phyloP scores from a whole-genome alignment of 441 rosid genomes.

The Arabidopsis hybrid region DNA sequence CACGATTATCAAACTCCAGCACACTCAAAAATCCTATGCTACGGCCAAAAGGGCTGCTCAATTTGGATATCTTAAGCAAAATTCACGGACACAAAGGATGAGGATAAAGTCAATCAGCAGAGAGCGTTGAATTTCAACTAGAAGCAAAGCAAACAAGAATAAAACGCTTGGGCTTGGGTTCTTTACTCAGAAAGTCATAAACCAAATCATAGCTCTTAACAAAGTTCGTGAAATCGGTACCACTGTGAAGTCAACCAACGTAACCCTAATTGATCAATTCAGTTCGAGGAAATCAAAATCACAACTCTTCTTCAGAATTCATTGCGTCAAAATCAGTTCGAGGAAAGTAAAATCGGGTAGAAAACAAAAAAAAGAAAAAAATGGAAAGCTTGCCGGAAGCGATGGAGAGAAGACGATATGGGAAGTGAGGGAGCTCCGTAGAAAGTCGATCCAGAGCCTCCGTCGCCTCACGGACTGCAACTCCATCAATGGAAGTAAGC shows the following conservation, averaged over 20 bases:
- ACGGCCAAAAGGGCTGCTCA: not conserved
- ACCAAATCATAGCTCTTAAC: not conserved
- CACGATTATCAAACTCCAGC: not conserved
- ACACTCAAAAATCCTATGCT: not conserved
- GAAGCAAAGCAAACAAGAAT: not conserved
- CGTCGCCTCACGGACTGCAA: constrained; percentile 56
- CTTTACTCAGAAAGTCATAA: not conserved
- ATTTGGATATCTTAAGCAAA: not conserved
- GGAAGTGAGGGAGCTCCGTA: constrained; percentile 63
- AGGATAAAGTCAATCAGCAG: not conserved
- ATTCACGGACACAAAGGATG: not conserved
- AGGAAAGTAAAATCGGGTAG: not conserved
- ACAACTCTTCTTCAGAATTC: not conserved
- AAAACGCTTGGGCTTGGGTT: constrained; percentile 5
- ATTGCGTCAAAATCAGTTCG: not conserved
- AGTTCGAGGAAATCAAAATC: constrained; percentile 12
- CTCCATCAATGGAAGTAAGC: constrained; percentile 59
- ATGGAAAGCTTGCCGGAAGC: constrained; percentile 52
- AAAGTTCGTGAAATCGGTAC: constrained; percentile 2
- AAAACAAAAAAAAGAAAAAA: not conserved
- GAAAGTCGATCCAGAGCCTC: constrained; percentile 77
- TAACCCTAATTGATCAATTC: constrained; percentile 30
- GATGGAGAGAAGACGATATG: constrained; percentile 74
- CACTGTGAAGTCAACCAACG: constrained; percentile 29
- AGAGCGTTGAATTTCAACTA: constrained; percentile 6